These are phyloP conservation scores for Teratosphaeria epicoccoides DNA, from an alignment of 2,329 filamentous ascomycete genomes.

Conservation along the genomic window DNA sequence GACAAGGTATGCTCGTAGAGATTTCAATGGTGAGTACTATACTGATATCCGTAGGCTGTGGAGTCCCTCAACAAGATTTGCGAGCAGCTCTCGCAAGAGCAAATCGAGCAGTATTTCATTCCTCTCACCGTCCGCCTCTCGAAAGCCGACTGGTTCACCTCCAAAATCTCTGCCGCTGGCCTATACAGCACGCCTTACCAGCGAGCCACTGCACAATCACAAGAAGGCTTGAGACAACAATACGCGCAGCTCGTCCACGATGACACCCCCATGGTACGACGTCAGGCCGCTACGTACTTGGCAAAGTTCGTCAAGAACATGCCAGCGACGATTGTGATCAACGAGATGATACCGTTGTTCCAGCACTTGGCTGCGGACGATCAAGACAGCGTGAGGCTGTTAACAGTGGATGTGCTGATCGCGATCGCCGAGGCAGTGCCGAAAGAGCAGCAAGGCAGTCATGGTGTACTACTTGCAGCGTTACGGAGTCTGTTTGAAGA, in stretches of 20 bases:
- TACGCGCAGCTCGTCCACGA: slow-evolving; percentile 92
- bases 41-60: slow-evolving; percentile 56
- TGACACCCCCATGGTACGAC: slow-evolving; percentile 97
- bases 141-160: slow-evolving; percentile 99
- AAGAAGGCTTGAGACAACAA: slow-evolving; percentile 83
- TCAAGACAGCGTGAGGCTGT: slow-evolving; percentile 89
- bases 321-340: slow-evolving; percentile 80
- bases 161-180: slow-evolving; percentile 94
- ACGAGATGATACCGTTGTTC: slow-evolving; percentile 98
- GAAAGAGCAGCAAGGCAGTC: slow-evolving; percentile 94
- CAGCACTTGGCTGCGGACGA: slow-evolving; percentile 94
- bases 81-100: slow-evolving; percentile 75
- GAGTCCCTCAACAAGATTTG: slow-evolving; percentile 99
- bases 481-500: slow-evolving; percentile 92
- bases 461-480: slow-evolving; percentile 83
- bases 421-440: slow-evolving; percentile 94
- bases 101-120: slow-evolving; percentile 96
- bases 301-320: slow-evolving; percentile 98
- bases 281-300: slow-evolving; percentile 91
- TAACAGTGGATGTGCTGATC: slow-evolving; percentile 94
- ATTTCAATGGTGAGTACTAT: background rate
- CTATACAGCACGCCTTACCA: slow-evolving; percentile 90
- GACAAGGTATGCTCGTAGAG: slow-evolving; percentile 62
- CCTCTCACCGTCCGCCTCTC: slow-evolving; percentile 90
- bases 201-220: slow-evolving; percentile 75